Conservation (phyloP, 1,139 yeast species). For the Candida pseudoviswanathii region DNA sequence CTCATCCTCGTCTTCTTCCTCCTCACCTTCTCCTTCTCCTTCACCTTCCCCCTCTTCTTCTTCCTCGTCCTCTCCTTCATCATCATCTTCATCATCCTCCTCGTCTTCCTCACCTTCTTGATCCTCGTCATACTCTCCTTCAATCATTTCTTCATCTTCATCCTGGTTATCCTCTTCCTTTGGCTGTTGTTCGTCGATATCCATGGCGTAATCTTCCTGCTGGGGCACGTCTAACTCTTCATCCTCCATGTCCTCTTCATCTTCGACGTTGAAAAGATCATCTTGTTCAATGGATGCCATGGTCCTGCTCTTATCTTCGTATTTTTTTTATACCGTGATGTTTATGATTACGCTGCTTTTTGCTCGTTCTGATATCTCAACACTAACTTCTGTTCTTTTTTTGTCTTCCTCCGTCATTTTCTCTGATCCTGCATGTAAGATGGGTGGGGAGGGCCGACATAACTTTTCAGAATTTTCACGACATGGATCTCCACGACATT, state of each 20-base stretch:
- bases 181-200: slow-evolving; percentile 21
- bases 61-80: slow-evolving; percentile 24
- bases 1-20: slow-evolving; percentile 21
- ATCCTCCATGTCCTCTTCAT: slow-evolving; percentile 22
- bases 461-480: slow-evolving; percentile 1
- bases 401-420: not conserved
- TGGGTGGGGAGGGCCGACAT: too few species aligned
- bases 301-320: too few species aligned
- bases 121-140: slow-evolving; percentile 30
- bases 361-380: not conserved
- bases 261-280: slow-evolving; percentile 28
- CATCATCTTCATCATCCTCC: slow-evolving; percentile 23
- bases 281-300: slow-evolving; percentile 26
- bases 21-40: slow-evolving; percentile 29
- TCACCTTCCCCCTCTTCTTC: slow-evolving; percentile 28
- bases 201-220: slow-evolving; percentile 22
- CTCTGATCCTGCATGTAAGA: not conserved
- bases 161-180: slow-evolving; percentile 8
- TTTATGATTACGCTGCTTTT: too few species aligned
- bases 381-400: too few species aligned
- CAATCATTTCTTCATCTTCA: slow-evolving; percentile 10
- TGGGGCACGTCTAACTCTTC: slow-evolving; percentile 23
- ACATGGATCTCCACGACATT: not conserved
- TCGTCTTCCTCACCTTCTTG: slow-evolving; percentile 29
- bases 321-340: too few species aligned